A percentile compares a stretch with the other conserved stretches of the same genome.
Evolutionary conservation across 148 eudicot genomes (phyloP).

Genomic region (Gaultheria prostrata): DNA sequence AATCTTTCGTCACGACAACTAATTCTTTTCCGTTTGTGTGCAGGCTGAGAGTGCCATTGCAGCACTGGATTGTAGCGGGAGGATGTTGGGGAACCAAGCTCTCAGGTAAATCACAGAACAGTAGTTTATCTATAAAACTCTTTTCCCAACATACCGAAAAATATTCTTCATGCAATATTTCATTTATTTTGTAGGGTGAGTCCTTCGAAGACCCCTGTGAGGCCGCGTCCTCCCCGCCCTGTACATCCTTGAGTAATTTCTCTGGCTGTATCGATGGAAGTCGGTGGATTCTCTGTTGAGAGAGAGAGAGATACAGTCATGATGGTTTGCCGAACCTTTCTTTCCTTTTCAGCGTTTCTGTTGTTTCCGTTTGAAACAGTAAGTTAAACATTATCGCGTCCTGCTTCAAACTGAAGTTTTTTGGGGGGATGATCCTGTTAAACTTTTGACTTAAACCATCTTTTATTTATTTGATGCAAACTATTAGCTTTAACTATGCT

Average conservation of each 20-base stretch:
- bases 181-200: constrained; percentile 61
- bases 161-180: not conserved
- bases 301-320: not conserved
- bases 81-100: constrained; percentile 68
- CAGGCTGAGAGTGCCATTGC: constrained; percentile 90
- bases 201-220: constrained; percentile 98
- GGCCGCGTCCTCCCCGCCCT: constrained; percentile 65
- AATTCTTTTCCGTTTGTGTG: constrained; percentile 17
- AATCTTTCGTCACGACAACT: not conserved
- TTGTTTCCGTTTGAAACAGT: constrained; percentile 9
- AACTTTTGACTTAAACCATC: constrained; percentile 1
- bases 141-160: not conserved
- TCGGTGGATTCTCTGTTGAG: constrained; percentile 13
- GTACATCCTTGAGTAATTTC: constrained; percentile 25
- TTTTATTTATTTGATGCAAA: constrained; percentile 14
- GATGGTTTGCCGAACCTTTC: constrained; percentile 16
- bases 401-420: constrained; percentile 21
- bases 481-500: not conserved
- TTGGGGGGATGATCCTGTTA: constrained; percentile 8
- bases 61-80: constrained; percentile 86
- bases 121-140: not conserved
- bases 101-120: constrained; percentile 48
- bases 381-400: constrained; percentile 11
- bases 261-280: not conserved
- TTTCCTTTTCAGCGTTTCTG: constrained; percentile 21